Conservation (phyloP, 2,329 filamentous ascomycete species). For the Biscogniauxia mediterranea region DNA sequence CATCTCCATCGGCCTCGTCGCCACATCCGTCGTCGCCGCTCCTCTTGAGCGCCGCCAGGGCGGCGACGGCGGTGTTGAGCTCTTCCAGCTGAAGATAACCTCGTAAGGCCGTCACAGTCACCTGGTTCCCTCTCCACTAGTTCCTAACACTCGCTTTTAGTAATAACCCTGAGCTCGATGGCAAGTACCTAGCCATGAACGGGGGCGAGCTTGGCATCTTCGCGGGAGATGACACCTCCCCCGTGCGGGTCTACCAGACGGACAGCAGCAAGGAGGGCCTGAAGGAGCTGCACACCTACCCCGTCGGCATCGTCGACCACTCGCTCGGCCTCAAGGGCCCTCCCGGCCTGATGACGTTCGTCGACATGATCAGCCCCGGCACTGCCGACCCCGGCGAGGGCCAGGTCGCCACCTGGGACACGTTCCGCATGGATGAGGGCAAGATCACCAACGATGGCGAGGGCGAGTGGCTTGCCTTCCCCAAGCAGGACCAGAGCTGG, state of each 20-base stretch:
- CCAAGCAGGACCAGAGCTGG: slow-evolving; percentile 26
- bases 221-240: slow-evolving; percentile 14
- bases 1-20: slow-evolving; percentile 25
- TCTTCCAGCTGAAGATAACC: slow-evolving; percentile 28
- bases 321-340: slow-evolving; percentile 37
- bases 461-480: slow-evolving; percentile 38
- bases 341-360: slow-evolving; percentile 32
- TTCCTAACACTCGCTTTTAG: slow-evolving; percentile 4
- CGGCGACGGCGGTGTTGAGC: slow-evolving; percentile 12
- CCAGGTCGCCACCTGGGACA: slow-evolving; percentile 33
- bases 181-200: slow-evolving; percentile 32
- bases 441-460: slow-evolving; percentile 24
- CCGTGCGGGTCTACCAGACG: slow-evolving; percentile 32
- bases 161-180: slow-evolving; percentile 29
- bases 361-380: slow-evolving; percentile 34
- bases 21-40: slow-evolving; percentile 20
- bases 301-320: slow-evolving; percentile 36
- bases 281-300: slow-evolving; percentile 38
- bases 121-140: neutral
- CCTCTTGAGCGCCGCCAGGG: slow-evolving; percentile 21
- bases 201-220: slow-evolving; percentile 34
- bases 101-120: slow-evolving; percentile 16
- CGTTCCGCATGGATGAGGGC: slow-evolving; percentile 32
- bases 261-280: slow-evolving; percentile 26
- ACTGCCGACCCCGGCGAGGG: slow-evolving; percentile 24